phyloP scores from a whole-genome alignment of 768 basidiomycete genomes.

The Mycena polygramma region DNA sequence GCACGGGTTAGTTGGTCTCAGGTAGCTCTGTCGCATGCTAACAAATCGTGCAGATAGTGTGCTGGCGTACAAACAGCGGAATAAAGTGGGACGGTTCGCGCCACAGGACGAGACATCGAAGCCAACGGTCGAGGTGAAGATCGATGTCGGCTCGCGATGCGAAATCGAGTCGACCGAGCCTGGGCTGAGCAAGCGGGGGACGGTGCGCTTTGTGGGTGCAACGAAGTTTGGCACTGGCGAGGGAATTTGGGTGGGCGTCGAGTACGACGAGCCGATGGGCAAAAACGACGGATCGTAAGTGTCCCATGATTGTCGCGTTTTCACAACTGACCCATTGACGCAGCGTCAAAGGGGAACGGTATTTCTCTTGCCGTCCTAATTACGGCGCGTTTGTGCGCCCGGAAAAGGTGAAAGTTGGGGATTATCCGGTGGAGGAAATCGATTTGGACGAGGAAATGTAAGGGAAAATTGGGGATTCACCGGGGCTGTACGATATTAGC shows the following conservation, averaged over 20 bases:
- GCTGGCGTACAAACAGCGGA: conserved; percentile 85
- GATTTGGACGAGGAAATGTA: conserved; percentile 83
- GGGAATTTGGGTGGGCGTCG: conserved; percentile 90
- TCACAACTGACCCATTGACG: conserved; percentile 8
- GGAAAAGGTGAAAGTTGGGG: conserved; percentile 84
- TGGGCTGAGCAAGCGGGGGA: conserved; percentile 83
- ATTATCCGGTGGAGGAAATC: conserved; percentile 89
- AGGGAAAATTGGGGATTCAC: not conserved
- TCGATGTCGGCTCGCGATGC: conserved; percentile 82
- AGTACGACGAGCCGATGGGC: conserved; percentile 95
- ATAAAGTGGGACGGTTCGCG: conserved; percentile 93
- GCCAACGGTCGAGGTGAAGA: conserved; percentile 53
- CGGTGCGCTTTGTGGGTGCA: conserved; percentile 86
- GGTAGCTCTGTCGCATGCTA: conserved; percentile 15
- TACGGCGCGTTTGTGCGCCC: conserved; percentile 91
- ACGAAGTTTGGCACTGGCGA: conserved; percentile 78
- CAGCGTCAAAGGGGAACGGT: conserved; percentile 88
- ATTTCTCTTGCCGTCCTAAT: conserved; percentile 83
- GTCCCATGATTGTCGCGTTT: conserved; percentile 3
- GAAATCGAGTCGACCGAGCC: conserved; percentile 82
- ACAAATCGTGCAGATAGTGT: conserved; percentile 76
- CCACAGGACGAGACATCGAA: conserved; percentile 54
- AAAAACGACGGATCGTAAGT: conserved; percentile 97
- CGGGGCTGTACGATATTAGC: conserved; percentile 24
- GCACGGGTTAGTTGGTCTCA: conserved; percentile 71